Conservation (phyloP, 345 rosid species). For the Raphanus sativus region DNA sequence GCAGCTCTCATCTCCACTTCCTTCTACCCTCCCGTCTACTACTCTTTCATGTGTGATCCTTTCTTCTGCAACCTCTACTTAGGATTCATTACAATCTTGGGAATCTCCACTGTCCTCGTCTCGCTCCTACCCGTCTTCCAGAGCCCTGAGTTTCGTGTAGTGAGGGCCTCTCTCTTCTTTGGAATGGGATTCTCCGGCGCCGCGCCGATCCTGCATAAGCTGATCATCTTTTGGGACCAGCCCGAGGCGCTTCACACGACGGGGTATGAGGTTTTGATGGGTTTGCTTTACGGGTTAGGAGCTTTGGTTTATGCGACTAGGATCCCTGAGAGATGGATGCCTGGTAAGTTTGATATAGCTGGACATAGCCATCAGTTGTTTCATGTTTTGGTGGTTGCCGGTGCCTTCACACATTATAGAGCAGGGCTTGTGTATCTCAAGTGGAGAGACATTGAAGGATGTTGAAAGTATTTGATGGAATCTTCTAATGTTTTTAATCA, state of each 20-base stretch:
- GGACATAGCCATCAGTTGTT: slow-evolving; percentile 96
- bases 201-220: slow-evolving; percentile 79
- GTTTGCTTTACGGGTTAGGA: slow-evolving; percentile 64
- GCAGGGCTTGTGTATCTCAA: slow-evolving; percentile 83
- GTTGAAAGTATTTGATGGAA: slow-evolving; percentile 27
- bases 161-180: slow-evolving; percentile 73
- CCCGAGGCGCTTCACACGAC: slow-evolving; percentile 94
- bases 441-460: slow-evolving; percentile 85
- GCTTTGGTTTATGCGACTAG: slow-evolving; percentile 81
- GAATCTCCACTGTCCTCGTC: slow-evolving; percentile 59
- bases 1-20: slow-evolving; percentile 88
- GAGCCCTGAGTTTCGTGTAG: slow-evolving; percentile 63
- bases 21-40: slow-evolving; percentile 84
- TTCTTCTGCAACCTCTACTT: slow-evolving; percentile 86
- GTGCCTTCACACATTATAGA: slow-evolving; percentile 79
- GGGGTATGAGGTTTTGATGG: slow-evolving; percentile 85
- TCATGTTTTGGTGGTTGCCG: slow-evolving; percentile 80
- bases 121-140: slow-evolving; percentile 87
- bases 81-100: slow-evolving; percentile 80
- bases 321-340: slow-evolving; percentile 92
- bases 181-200: slow-evolving; percentile 85
- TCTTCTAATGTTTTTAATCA: not conserved
- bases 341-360: slow-evolving; percentile 90
- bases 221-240: slow-evolving; percentile 70
- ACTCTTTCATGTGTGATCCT: slow-evolving; percentile 92